Evolutionary conservation across 2,329 filamentous ascomycete species (phyloP), one percentile per base, ranked within the genome.

Genomic region (Clonostachys rhizophaga): DNA sequence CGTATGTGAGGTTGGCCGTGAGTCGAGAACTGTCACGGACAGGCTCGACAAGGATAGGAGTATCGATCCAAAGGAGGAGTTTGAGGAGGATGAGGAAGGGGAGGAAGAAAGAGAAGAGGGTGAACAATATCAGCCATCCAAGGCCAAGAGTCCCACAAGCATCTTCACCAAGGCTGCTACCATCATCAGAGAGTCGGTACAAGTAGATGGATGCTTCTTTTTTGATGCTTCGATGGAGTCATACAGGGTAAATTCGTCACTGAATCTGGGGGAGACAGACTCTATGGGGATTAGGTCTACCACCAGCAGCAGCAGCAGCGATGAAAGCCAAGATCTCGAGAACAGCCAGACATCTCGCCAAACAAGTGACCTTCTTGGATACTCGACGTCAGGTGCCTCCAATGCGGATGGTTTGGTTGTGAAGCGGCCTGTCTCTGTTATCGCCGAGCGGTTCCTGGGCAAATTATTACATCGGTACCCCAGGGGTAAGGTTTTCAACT

Each of bases 401-500:
- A 39, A 18, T 18, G 36, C 14, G 36, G 36, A 39, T 18, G 36
- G 17, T 8, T 8, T n/a, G 14, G 14, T n/a, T n/a, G 36, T 39
- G 10, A n/a, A n/a, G 36, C 14, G 36, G 14, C 14, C 36, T 18
- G 36, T n/a, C 7, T 11, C 17, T n/a, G 11, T 39, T 18, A 39
- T 39, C 36, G 17, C 36, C 7, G 17, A 39, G 11, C 36, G 36
- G 11, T 18, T 39, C 12, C 11, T 78, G 3, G 55, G 61, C 1
- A 60, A 59, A 3, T 62, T 78, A 6, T 55, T 77, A 2, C 64
- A 64, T 12, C 60, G 67, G 2, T 71, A 78, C 47, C 74, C 74
- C 0, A 56, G 62, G 9, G 76, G 75, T 0, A 68, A 68, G 43
- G 63, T 76, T 1, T 77, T 75, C 50, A 70, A 68, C 43, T 72